These are phyloP conservation scores for Saprolegnia parasitica DNA, from an alignment of 352 stramenopile species.

Conservation along the genomic window DNA sequence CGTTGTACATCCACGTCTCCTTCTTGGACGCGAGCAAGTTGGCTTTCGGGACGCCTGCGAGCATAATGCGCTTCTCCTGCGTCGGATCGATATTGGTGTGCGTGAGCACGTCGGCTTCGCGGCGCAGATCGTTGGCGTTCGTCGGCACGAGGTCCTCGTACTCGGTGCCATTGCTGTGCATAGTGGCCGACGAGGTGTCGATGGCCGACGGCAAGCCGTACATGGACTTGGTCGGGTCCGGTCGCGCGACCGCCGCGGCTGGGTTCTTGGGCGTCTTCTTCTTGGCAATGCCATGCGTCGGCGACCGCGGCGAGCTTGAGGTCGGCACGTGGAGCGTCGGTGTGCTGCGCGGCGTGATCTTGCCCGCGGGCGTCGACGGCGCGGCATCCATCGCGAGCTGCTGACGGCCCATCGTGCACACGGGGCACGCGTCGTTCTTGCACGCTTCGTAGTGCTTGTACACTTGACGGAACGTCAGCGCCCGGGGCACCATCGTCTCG, in stretches of 20 bases:
- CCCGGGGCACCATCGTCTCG: conserved; percentile 35
- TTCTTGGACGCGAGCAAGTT: conserved; percentile 45
- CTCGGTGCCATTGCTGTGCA: not conserved
- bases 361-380: not conserved
- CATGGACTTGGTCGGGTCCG: not conserved
- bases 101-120: conserved; percentile 78
- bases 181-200: not conserved
- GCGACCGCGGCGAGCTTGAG: conserved; percentile 20
- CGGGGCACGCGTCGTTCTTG: conserved; percentile 51
- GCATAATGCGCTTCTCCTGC: conserved; percentile 73
- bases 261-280: conserved; percentile 3
- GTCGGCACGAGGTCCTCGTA: conserved; percentile 53
- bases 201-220: conserved; percentile 1
- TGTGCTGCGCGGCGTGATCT: not conserved
- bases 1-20: conserved; percentile 71
- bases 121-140: conserved; percentile 64
- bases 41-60: conserved; percentile 50
- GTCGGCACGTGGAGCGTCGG: not conserved
- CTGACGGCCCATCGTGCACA: conserved; percentile 77
- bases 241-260: not conserved
- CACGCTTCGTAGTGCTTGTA: conserved; percentile 80
- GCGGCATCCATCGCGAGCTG: conserved; percentile 36
- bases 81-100: conserved; percentile 75
- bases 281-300: conserved; percentile 10
- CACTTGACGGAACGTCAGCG: conserved; percentile 83